Percentiles rank a stretch among this genome's conserved stretches.
Conservation (phyloP, 2,329 filamentous ascomycete genomes). For the Ceratocystis cubensis region DNA sequence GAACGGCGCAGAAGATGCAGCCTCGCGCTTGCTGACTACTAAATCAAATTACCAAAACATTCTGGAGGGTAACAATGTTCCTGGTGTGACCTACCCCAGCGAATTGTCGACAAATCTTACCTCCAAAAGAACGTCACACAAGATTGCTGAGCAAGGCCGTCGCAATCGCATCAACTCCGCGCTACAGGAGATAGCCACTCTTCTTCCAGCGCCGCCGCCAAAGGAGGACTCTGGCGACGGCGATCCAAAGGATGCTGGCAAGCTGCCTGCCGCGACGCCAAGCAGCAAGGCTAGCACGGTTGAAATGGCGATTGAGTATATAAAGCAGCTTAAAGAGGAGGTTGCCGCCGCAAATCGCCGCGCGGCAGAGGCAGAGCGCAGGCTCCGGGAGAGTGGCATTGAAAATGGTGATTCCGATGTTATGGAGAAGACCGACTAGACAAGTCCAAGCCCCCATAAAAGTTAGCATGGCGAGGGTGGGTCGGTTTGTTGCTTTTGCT, state of each 20-base stretch:
- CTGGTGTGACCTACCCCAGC: conserved; percentile 80
- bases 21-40: conserved; percentile 67
- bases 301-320: conserved; percentile 93
- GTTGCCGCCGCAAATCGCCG: conserved; percentile 50
- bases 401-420: conserved; percentile 26
- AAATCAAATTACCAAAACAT: conserved; percentile 99
- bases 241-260: conserved; percentile 34
- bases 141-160: conserved; percentile 91
- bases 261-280: conserved; percentile 35
- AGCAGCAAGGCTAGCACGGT: conserved; percentile 95
- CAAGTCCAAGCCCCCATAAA: background rate
- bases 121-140: conserved; percentile 93
- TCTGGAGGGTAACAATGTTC: conserved; percentile 79
- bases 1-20: conserved; percentile 44
- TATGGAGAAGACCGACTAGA: conserved; percentile 21
- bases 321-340: conserved; percentile 69
- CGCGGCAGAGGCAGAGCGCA: conserved; percentile 53
- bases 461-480: too few relatives aligned
- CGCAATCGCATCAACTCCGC: conserved; percentile 92
- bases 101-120: conserved; percentile 87
- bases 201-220: conserved; percentile 54
- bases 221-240: conserved; percentile 37
- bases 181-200: conserved; percentile 74
- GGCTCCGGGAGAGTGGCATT: conserved; percentile 30
- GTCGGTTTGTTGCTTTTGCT: background rate